These are phyloP conservation scores for Dictyostelium firmibasis DNA, from an alignment of 78 protist genomes.

Conservation along the genomic window DNA sequence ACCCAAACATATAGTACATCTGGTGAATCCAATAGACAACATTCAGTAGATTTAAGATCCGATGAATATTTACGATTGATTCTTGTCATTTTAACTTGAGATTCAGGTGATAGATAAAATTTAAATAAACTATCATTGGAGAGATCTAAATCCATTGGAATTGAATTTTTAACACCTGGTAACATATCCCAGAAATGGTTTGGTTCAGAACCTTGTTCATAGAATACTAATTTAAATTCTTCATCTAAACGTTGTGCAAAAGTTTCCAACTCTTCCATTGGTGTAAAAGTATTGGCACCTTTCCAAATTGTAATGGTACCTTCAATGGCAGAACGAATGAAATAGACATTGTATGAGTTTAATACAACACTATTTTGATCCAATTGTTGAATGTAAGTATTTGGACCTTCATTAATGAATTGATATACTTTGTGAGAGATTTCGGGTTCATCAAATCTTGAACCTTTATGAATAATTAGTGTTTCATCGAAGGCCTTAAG, in stretches of 20 bases:
- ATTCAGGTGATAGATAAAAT: background rate
- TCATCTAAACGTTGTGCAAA: conserved; percentile 35
- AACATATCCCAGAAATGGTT: conserved; percentile 20
- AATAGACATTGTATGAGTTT: conserved; percentile 10
- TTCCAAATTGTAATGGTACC: conserved; percentile 29
- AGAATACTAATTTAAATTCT: background rate
- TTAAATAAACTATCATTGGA: background rate
- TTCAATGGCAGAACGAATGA: background rate
- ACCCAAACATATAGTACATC: conserved; percentile 17
- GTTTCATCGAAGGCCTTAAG: background rate
- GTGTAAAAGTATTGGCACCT: background rate
- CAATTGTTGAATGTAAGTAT: conserved; percentile 42
- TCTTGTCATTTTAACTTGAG: conserved; percentile 2
- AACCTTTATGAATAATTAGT: conserved; percentile 52
- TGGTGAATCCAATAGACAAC: conserved; percentile 24
- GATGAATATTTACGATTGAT: conserved; percentile 13
- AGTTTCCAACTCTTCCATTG: conserved; percentile 27
- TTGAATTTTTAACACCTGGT: conserved; percentile 21
- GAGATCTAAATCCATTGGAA: background rate
- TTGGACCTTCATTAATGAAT: background rate
- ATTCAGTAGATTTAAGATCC: background rate
- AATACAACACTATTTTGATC: conserved; percentile 8
- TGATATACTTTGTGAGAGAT: conserved; percentile 32
- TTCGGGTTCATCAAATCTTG: conserved; percentile 48
- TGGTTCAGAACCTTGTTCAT: background rate